Evolutionary conservation across 371 early-diverging fungal species (phyloP).

Genomic region (Mucor sp.): DNA sequence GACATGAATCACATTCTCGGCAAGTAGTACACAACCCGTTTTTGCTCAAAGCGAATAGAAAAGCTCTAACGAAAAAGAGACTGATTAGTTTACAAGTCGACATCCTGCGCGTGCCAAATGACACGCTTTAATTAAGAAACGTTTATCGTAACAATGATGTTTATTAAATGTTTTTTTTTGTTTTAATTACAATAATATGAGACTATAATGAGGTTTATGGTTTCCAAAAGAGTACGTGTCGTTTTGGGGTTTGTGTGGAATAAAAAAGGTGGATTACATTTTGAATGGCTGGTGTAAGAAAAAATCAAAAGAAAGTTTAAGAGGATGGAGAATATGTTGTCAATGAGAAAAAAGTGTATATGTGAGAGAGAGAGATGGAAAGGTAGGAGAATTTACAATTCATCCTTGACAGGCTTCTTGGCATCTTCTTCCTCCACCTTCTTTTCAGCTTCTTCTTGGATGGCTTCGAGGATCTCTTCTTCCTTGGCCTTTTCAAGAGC

Average conservation of each 20-base stretch:
- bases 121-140: no score
- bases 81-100: no score
- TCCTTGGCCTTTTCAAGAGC: conserved; percentile 37
- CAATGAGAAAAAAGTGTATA: neutral
- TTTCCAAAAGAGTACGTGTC: neutral
- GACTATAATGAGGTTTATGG: neutral
- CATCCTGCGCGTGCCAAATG: no score
- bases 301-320: neutral
- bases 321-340: neutral
- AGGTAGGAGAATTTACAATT: conserved; percentile 32
- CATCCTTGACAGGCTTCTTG: conserved; percentile 48
- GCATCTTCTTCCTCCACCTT: conserved; percentile 26
- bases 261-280: neutral
- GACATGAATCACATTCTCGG: no score
- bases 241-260: neutral
- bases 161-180: neutral
- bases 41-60: no score
- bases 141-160: neutral
- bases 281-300: neutral
- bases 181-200: conserved; percentile 1
- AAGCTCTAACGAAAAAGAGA: no score
- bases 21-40: no score
- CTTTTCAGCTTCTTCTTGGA: conserved; percentile 22
- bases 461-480: conserved; percentile 18
- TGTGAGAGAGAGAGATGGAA: neutral